Conservation (phyloP, 129 eudicot genomes). For the Silybum marianum region DNA sequence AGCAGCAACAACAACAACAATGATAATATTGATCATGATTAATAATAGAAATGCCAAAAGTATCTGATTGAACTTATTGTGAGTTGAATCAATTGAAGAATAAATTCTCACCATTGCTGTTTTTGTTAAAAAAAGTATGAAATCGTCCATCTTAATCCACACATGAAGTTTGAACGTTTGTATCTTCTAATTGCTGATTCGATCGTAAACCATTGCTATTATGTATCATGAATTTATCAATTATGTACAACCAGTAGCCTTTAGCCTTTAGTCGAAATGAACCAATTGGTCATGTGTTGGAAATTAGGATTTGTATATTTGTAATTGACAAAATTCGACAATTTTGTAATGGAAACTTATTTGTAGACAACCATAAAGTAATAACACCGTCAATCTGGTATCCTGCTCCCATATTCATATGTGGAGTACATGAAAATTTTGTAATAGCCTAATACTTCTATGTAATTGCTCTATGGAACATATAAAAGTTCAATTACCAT, state of each 20-base stretch:
- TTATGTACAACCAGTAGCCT: neutral
- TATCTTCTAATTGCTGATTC: conserved; percentile 9
- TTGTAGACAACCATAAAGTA: neutral
- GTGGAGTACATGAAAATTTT: too few species aligned
- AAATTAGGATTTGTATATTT: neutral
- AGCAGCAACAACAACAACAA: neutral
- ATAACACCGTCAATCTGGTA: too few species aligned
- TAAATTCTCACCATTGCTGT: neutral
- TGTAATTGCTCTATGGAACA: neutral
- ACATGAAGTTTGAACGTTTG: neutral
- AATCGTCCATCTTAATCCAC: conserved; percentile 3
- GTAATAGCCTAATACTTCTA: too few species aligned
- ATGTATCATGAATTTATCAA: neutral
- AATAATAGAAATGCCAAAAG: neutral
- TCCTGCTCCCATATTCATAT: too few species aligned
- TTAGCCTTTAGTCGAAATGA: neutral
- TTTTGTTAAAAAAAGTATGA: neutral
- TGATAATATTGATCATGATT: neutral
- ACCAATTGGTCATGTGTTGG: neutral
- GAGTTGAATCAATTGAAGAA: conserved; percentile 20
- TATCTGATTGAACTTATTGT: conserved; percentile 12
- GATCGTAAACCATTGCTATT: neutral
- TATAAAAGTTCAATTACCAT: neutral
- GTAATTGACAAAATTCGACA: neutral
- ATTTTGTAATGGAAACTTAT: neutral